Evolutionary conservation across 345 rosid species (phyloP).

Genomic region (Sonneratia caseolaris): DNA sequence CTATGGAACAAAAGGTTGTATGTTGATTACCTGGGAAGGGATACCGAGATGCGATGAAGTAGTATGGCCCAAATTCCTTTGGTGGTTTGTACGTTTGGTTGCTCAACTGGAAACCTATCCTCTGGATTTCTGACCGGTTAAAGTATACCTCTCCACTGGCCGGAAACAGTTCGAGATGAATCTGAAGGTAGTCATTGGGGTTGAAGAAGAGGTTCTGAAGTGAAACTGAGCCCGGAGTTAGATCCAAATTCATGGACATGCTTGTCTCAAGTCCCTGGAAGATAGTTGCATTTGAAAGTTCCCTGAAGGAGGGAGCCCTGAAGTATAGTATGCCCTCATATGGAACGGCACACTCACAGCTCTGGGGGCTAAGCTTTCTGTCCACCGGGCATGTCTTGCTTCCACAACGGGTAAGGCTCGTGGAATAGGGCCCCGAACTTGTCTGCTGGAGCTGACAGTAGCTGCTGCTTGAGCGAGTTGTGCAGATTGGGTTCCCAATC

Average conservation of each 20-base stretch:
- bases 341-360: conserved; percentile 82
- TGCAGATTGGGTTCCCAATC: conserved; percentile 79
- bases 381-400: conserved; percentile 52
- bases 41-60: conserved; percentile 72
- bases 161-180: conserved; percentile 77
- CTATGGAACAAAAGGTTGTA: background rate
- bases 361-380: conserved; percentile 74
- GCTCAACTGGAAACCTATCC: conserved; percentile 61
- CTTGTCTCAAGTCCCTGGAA: conserved; percentile 73
- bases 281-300: conserved; percentile 37
- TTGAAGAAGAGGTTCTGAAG: conserved; percentile 76
- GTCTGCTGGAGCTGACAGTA: conserved; percentile 66
- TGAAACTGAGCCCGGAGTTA: conserved; percentile 70
- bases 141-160: conserved; percentile 41
- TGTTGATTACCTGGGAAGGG: conserved; percentile 58
- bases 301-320: conserved; percentile 66
- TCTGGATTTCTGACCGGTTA: conserved; percentile 52
- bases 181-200: conserved; percentile 71
- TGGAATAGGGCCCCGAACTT: conserved; percentile 48
- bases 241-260: conserved; percentile 53
- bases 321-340: conserved; percentile 74
- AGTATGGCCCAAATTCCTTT: conserved; percentile 65
- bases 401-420: conserved; percentile 59
- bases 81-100: conserved; percentile 89
- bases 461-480: conserved; percentile 43